These are phyloP conservation scores for Boletellus ananas DNA, from an alignment of 768 basidiomycete species.

Conservation along the genomic window DNA sequence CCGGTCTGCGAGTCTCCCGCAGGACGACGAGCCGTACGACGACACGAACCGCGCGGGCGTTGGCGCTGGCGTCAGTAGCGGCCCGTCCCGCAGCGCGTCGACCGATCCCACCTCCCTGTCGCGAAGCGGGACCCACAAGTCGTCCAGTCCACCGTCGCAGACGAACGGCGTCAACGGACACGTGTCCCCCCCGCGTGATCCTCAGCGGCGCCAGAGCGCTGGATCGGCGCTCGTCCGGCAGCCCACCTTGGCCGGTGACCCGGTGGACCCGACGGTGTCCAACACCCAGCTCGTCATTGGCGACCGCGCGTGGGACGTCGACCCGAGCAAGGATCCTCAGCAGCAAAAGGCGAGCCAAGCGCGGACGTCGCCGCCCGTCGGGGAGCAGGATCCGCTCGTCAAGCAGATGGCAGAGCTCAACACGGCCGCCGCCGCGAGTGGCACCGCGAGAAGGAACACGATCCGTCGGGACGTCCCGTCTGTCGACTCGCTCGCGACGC, in stretches of 20 bases:
- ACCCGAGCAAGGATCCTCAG: slow-evolving; percentile 65
- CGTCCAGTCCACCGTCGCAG: slow-evolving; percentile 30
- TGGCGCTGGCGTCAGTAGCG: slow-evolving; percentile 57
- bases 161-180: slow-evolving; percentile 31
- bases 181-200: slow-evolving; percentile 21
- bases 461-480: slow-evolving; percentile 25
- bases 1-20: slow-evolving; percentile 22
- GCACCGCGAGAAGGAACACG: slow-evolving; percentile 17
- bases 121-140: slow-evolving; percentile 31
- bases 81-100: slow-evolving; percentile 32
- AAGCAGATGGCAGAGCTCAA: slow-evolving; percentile 59
- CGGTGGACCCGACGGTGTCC: slow-evolving; percentile 60
- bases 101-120: slow-evolving; percentile 27
- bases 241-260: slow-evolving; percentile 42
- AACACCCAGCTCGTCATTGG: slow-evolving; percentile 64
- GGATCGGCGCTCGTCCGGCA: slow-evolving; percentile 18
- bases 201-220: slow-evolving; percentile 26
- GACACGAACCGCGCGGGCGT: slow-evolving; percentile 61
- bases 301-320: slow-evolving; percentile 60
- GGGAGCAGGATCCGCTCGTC: slow-evolving; percentile 57
- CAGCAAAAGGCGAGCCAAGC: slow-evolving; percentile 22
- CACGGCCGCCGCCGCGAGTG: slow-evolving; percentile 24
- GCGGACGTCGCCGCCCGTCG: slow-evolving; percentile 33
- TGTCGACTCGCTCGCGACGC: slow-evolving; percentile 23
- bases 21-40: slow-evolving; percentile 45